Evolutionary conservation across 164 flowering plant species (phyloP).

Genomic region (Dillenia turbinata): DNA sequence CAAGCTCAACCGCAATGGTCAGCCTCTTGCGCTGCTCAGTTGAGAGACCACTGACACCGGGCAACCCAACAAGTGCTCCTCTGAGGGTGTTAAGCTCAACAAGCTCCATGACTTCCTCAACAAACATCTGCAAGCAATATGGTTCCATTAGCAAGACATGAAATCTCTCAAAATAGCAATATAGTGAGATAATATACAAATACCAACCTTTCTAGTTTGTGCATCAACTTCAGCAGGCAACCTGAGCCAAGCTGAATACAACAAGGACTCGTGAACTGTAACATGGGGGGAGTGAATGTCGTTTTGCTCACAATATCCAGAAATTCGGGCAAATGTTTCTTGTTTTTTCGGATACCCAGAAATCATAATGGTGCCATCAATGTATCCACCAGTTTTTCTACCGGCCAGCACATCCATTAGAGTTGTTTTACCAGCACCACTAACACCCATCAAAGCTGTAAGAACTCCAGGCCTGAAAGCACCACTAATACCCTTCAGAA

Average conservation of each 20-base stretch:
- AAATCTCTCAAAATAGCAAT: too few species aligned
- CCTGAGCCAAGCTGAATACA: conserved; percentile 62
- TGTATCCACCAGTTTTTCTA: conserved; percentile 61
- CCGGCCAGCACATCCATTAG: conserved; percentile 69
- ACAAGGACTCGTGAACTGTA: conserved; percentile 53
- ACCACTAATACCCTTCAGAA: conserved; percentile 57
- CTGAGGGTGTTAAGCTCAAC: conserved; percentile 40
- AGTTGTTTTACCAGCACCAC: conserved; percentile 77
- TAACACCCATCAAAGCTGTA: conserved; percentile 72
- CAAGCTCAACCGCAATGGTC: conserved; percentile 62
- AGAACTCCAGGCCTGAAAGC: conserved; percentile 72
- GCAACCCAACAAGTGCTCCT: conserved; percentile 45
- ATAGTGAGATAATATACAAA: not conserved
- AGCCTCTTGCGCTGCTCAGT: conserved; percentile 61
- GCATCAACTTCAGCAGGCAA: conserved; percentile 29
- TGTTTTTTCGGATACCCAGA: conserved; percentile 63
- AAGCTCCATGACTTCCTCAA: conserved; percentile 57
- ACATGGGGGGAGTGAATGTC: conserved; percentile 64
- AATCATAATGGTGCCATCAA: conserved; percentile 42
- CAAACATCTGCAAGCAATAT: conserved; percentile 33
- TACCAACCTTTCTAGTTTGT: conserved; percentile 35
- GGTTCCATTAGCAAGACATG: not conserved
- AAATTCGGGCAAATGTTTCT: conserved; percentile 57
- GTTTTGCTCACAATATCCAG: conserved; percentile 59
- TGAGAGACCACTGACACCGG: conserved; percentile 55